These are phyloP conservation scores for Gossypium australe DNA, from an alignment of 345 rosid genomes.

Conservation along the genomic window DNA sequence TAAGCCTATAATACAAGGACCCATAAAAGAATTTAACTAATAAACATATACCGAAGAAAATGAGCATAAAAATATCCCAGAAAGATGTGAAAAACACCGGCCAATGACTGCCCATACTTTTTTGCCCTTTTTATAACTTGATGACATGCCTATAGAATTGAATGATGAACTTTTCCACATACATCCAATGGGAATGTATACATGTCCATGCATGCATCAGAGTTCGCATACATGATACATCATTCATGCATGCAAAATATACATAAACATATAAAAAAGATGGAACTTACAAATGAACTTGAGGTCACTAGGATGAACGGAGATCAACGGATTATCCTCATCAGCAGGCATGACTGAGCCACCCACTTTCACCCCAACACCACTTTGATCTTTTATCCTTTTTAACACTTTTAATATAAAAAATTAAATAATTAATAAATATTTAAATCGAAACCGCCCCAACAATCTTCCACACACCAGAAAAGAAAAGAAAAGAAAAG, in stretches of 20 bases:
- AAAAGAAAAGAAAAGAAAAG: not conserved
- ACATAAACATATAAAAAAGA: not conserved
- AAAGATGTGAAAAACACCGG: not conserved
- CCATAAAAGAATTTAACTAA: not conserved
- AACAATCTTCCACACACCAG: not conserved
- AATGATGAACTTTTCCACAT: not conserved
- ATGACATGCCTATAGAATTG: not conserved
- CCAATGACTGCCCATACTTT: not conserved
- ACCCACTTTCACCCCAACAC: constrained; percentile 7
- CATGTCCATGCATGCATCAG: not conserved
- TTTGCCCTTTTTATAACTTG: not conserved
- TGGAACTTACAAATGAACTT: constrained; percentile 57
- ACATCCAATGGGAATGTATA: not conserved
- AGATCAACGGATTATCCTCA: constrained; percentile 64
- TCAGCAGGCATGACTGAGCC: constrained; percentile 45
- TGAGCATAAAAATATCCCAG: not conserved
- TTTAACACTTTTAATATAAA: not conserved
- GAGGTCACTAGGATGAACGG: constrained; percentile 93
- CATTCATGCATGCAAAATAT: not conserved
- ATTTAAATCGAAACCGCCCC: not conserved
- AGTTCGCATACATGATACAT: constrained; percentile 2
- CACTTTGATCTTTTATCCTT: not conserved
- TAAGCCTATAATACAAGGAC: too few relatives aligned
- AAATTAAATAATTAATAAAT: not conserved
- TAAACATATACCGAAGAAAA: not conserved